phyloP scores from a whole-genome alignment of 192 early-diverging fungal species.

The Umbelopsis sp. region DNA sequence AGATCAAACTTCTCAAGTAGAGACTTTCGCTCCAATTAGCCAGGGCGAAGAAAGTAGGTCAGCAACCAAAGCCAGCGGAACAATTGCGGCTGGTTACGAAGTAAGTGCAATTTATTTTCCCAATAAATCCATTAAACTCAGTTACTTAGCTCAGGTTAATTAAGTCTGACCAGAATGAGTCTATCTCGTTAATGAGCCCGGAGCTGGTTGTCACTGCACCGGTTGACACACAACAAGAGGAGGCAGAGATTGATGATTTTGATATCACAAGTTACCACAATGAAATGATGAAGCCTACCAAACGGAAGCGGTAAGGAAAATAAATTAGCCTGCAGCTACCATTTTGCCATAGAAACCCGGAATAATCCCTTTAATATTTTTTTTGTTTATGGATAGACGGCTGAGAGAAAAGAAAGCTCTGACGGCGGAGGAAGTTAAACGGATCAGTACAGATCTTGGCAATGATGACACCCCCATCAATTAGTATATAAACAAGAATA shows the following conservation, averaged over 20 bases:
- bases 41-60: neutral
- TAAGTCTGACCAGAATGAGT: neutral
- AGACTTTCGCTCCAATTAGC: too few species aligned
- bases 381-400: neutral
- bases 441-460: slow-evolving; percentile 11
- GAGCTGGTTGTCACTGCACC: neutral
- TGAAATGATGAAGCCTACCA: slow-evolving; percentile 6
- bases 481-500: neutral
- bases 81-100: neutral
- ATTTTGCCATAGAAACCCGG: too few species aligned
- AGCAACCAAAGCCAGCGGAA: neutral
- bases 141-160: neutral
- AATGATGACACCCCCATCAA: neutral
- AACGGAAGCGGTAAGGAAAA: slow-evolving; percentile 1
- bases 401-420: slow-evolving; percentile 3
- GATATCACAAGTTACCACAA: neutral
- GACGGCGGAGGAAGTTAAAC: slow-evolving; percentile 13
- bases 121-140: neutral
- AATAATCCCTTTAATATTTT: neutral
- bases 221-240: neutral
- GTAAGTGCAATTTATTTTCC: neutral
- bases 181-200: neutral
- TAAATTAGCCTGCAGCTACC: neutral
- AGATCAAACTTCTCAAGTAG: neutral
- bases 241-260: neutral